Percentiles rank a stretch among this genome's conserved stretches.
Conservation (phyloP, 2,329 filamentous ascomycete species). For the Colletotrichum acutatum region DNA sequence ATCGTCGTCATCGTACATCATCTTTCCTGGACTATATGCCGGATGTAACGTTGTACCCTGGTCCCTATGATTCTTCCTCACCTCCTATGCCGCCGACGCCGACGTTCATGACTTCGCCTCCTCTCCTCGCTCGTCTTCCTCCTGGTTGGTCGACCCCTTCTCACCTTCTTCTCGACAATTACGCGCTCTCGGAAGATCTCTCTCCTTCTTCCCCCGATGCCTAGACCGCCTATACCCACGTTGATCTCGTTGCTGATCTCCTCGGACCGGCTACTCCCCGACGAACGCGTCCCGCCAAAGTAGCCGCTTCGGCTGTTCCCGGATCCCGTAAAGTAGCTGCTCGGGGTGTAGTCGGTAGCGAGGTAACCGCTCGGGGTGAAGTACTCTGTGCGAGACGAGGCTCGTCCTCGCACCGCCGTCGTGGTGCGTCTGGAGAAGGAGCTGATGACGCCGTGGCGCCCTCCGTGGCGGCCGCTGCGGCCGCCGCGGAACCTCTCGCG, state of each 20-base stretch:
- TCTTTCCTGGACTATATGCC: not conserved
- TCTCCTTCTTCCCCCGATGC: not conserved
- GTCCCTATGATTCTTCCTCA: not conserved
- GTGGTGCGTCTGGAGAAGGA: not conserved
- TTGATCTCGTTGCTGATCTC: slow-evolving; percentile 10
- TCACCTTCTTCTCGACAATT: slow-evolving; percentile 4
- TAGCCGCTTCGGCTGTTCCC: not conserved
- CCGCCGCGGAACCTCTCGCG: not conserved
- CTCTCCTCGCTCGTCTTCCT: slow-evolving; percentile 3
- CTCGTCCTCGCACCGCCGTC: not conserved
- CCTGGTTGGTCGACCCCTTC: not conserved
- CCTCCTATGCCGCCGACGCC: not conserved
- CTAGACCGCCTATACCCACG: not conserved
- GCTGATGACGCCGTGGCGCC: not conserved
- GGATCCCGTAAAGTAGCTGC: not conserved
- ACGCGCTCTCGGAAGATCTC: slow-evolving; percentile 4
- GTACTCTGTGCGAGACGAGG: slow-evolving; percentile 6
- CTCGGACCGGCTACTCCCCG: not conserved
- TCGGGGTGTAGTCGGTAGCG: not conserved
- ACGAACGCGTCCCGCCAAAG: not conserved
- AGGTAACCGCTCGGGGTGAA: slow-evolving; percentile 8
- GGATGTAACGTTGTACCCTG: not conserved
- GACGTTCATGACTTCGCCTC: slow-evolving; percentile 11
- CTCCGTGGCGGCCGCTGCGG: not conserved
- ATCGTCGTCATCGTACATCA: not conserved